Evolutionary conservation across 1,284 basidiomycete species (phyloP).

Genomic region (Pseudozyma sp.): DNA sequence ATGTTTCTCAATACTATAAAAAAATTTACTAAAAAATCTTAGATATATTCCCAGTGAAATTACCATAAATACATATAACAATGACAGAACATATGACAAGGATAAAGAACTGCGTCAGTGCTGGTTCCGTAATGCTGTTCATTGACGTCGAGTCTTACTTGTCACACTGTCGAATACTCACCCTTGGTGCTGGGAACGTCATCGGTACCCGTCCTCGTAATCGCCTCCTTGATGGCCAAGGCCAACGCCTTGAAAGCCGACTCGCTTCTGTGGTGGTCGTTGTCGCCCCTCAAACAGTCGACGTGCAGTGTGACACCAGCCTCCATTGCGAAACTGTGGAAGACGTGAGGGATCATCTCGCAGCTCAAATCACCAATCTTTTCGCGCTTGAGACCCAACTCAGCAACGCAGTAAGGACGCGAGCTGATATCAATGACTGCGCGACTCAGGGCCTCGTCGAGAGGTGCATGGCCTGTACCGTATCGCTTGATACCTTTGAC

Average conservation of each 20-base stretch:
- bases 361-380: conserved; percentile 88
- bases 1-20: too few relatives aligned
- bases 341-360: conserved; percentile 97
- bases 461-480: conserved; percentile 94
- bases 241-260: conserved; percentile 98
- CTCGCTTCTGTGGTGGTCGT: conserved; percentile 98
- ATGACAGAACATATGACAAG: too few relatives aligned
- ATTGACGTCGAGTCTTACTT: neutral
- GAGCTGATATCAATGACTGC: conserved; percentile 99
- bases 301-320: conserved; percentile 92
- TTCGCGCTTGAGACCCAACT: conserved; percentile 83
- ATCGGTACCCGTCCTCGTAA: conserved; percentile 85
- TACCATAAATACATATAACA: too few relatives aligned
- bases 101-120: neutral
- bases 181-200: conserved; percentile 99
- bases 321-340: conserved; percentile 91
- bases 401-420: conserved; percentile 91
- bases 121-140: neutral
- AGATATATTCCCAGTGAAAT: too few relatives aligned
- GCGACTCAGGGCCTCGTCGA: conserved; percentile 89
- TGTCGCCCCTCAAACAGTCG: conserved; percentile 91
- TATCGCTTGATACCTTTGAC: conserved; percentile 94
- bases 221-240: conserved; percentile 92
- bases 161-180: conserved; percentile 63
- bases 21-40: too few relatives aligned